These are phyloP conservation scores for Symbiotaphrina buchneri DNA, from an alignment of 495 filamentous ascomycete genomes.

Conservation along the genomic window DNA sequence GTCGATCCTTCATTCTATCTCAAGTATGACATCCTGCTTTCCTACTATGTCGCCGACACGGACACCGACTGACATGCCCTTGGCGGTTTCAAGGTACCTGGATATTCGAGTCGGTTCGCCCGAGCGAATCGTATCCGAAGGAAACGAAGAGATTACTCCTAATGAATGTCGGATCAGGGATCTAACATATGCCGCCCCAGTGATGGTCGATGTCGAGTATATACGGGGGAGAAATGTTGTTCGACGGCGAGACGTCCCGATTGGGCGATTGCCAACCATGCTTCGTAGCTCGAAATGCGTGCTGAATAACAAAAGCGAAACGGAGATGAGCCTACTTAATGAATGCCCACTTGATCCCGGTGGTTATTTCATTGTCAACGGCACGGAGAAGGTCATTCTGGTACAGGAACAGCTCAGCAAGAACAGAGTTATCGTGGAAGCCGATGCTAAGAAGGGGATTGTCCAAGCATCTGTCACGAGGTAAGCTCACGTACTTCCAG, in stretches of 20 bases:
- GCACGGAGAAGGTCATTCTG: constrained; percentile 89
- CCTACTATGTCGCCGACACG: background rate
- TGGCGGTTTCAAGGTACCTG: constrained; percentile 26
- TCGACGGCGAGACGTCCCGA: constrained; percentile 42
- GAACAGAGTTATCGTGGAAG: constrained; percentile 93
- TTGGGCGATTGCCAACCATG: constrained; percentile 92
- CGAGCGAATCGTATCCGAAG: constrained; percentile 48
- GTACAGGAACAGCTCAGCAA: constrained; percentile 97
- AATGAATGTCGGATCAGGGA: constrained; percentile 92
- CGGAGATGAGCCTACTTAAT: constrained; percentile 65
- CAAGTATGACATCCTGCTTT: constrained; percentile 20
- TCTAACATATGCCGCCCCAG: constrained; percentile 83
- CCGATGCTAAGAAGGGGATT: constrained; percentile 68
- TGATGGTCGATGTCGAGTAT: constrained; percentile 76
- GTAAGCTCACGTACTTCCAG: constrained; percentile 10
- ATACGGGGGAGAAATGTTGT: constrained; percentile 51
- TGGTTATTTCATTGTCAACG: constrained; percentile 79
- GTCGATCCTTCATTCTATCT: constrained; percentile 71
- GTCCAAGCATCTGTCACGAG: constrained; percentile 91
- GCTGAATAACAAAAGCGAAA: constrained; percentile 53
- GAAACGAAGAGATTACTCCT: constrained; percentile 47
- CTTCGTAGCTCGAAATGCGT: constrained; percentile 84
- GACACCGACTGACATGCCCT: background rate
- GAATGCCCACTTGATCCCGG: constrained; percentile 93
- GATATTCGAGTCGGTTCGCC: constrained; percentile 71